Conservation (phyloP, 1,284 basidiomycete species). For the Tilletia caries region DNA sequence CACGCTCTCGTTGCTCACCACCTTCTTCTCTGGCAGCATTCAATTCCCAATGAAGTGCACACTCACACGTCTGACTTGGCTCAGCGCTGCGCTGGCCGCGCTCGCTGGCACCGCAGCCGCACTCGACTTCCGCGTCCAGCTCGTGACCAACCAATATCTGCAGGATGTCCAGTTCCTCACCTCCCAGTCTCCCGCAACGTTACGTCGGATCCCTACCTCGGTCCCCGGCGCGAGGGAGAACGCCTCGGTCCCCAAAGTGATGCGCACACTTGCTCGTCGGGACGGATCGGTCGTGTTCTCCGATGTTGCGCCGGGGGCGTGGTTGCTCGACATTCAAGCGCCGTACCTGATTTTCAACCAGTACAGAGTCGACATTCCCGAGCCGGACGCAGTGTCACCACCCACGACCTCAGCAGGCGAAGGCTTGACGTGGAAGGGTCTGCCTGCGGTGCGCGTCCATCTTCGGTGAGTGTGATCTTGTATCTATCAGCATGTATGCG, state of each 20-base stretch:
- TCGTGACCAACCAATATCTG: constrained; percentile 29
- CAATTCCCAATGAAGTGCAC: no score
- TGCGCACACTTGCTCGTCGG: constrained; percentile 22
- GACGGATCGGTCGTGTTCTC: constrained; percentile 37
- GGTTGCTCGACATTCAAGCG: constrained; percentile 27
- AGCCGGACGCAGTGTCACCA: constrained; percentile 18
- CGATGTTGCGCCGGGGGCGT: constrained; percentile 30
- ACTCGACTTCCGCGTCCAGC: constrained; percentile 34
- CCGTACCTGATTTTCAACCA: constrained; percentile 27
- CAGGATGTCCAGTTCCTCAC: constrained; percentile 28
- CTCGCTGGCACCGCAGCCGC: constrained; percentile 14
- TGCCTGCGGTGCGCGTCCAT: not conserved
- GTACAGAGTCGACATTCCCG: constrained; percentile 32
- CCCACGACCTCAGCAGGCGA: constrained; percentile 13
- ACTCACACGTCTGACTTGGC: no score
- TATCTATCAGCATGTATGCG: not conserved
- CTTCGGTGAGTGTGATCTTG: constrained; percentile 2
- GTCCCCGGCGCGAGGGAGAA: not conserved
- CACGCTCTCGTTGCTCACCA: no score
- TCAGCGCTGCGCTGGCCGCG: not conserved
- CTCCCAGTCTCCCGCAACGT: constrained; percentile 25
- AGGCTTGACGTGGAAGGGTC: not conserved
- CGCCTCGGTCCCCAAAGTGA: not conserved
- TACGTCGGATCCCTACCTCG: constrained; percentile 25
- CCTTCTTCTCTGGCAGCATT: no score